These are phyloP conservation scores for Primulina tabacum DNA, from an alignment of 257 asterid species.

Conservation along the genomic window DNA sequence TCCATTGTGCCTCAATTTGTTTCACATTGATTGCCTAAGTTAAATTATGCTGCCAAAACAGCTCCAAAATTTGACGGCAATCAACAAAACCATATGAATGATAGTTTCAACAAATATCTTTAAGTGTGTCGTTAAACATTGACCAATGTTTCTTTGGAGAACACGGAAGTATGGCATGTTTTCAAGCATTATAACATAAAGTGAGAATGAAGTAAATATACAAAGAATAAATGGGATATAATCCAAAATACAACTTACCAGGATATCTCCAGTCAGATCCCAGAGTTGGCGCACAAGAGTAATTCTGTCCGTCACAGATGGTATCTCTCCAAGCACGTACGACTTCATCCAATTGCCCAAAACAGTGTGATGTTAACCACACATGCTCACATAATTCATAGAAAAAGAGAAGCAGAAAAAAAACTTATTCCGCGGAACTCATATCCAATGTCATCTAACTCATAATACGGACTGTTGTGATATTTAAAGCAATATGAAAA, in stretches of 20 bases:
- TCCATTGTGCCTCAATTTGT: background rate
- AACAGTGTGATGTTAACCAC: conserved; percentile 22
- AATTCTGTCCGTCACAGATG: conserved; percentile 85
- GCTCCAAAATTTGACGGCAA: background rate
- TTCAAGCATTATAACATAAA: conserved; percentile 9
- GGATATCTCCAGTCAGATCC: conserved; percentile 80
- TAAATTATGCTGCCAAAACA: conserved; percentile 1
- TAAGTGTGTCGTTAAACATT: background rate
- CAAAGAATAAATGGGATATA: background rate
- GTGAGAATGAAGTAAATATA: conserved; percentile 2
- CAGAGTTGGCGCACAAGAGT: conserved; percentile 90
- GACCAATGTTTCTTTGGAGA: conserved; percentile 1
- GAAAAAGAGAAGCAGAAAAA: conserved; percentile 11
- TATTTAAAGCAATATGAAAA: background rate
- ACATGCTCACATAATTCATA: conserved; percentile 11
- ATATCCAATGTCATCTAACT: conserved; percentile 6
- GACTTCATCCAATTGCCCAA: conserved; percentile 54
- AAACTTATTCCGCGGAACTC: background rate
- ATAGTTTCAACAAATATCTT: background rate
- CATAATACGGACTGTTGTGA: too few species aligned
- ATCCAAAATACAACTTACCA: conserved; percentile 46
- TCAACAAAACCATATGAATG: background rate
- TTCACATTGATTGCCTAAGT: background rate
- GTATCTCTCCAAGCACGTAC: conserved; percentile 93
- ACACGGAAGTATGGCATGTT: conserved; percentile 12